Evolutionary conservation across 208 protist species (phyloP), one percentile per base, ranked within the genome.

Genomic region (Endotrypanum monterogeii): DNA sequence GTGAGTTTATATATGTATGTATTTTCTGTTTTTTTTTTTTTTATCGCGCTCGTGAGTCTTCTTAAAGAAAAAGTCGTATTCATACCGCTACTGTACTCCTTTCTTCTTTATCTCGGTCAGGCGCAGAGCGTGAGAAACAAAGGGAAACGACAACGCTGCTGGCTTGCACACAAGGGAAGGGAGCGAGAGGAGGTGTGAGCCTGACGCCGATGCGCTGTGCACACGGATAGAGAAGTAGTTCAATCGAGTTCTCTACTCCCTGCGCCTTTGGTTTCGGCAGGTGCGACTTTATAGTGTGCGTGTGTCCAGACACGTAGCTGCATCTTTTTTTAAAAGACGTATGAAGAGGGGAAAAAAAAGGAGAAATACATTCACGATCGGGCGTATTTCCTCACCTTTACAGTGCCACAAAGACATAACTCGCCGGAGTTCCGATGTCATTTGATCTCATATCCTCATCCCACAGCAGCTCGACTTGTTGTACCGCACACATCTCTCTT

Each of bases 381-480:
- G n/a, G 58, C 28, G 58, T 20, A 30, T 23, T 48, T 25, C 25
- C 58, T 30, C 20, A 65, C n/a, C n/a, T n/a, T n/a, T n/a, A n/a
- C n/a, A n/a, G n/a, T n/a, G n/a, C n/a, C n/a, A n/a, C n/a, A n/a
- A n/a, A n/a, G n/a, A n/a, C n/a, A n/a, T n/a, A n/a, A n/a, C 41
- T 37, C 41, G 32, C 16, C 37, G 23, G 37, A 65, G 20, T 20
- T 46, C 58, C 3, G 2, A 89, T 89, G 85, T 73, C 70, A 41
- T 75, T 78, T n/a, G 67, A 57, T 14, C 66, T 37, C 3, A 28
- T 58, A 51, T 79, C 86, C 7, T 79, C 86, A 7, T 83, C 86
- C n/a, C 62, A 78, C 73, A 88, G 80, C 71, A 88, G 86, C 82
- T 86, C 83, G 16, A 83, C 88, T 20, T 83, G 76, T 58, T 35